These are phyloP conservation scores for Fusarium sacchari DNA, from an alignment of 2,329 filamentous ascomycete species.

Conservation along the genomic window DNA sequence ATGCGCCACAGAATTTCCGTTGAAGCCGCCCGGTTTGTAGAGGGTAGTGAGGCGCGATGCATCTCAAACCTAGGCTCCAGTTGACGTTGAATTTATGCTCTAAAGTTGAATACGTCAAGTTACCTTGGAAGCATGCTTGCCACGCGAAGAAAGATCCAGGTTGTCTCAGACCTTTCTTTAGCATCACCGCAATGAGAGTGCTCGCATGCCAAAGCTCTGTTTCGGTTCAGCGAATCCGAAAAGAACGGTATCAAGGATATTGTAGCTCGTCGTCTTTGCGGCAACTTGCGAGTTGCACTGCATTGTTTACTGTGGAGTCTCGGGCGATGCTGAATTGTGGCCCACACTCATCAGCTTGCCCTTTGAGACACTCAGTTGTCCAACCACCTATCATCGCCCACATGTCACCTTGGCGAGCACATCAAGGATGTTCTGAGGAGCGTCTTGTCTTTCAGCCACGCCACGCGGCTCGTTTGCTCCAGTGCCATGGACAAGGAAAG, in stretches of 20 bases:
- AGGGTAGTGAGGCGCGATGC: slow-evolving; percentile 6
- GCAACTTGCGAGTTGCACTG: slow-evolving; percentile 15
- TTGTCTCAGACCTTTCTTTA: slow-evolving; percentile 13
- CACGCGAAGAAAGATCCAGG: background rate
- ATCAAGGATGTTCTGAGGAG: background rate
- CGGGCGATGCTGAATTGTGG: background rate
- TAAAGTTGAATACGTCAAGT: background rate
- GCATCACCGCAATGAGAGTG: slow-evolving; percentile 11
- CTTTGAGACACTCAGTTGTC: slow-evolving; percentile 13
- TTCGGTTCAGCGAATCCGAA: slow-evolving; percentile 6
- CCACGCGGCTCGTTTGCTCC: slow-evolving; percentile 19
- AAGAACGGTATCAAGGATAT: background rate
- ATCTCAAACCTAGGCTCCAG: background rate
- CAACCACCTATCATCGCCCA: background rate
- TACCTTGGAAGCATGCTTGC: background rate
- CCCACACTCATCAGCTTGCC: background rate
- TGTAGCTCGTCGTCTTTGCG: slow-evolving; percentile 4
- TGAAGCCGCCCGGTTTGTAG: background rate
- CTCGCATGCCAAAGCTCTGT: slow-evolving; percentile 4
- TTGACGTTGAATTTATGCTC: background rate
- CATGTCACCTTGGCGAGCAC: background rate
- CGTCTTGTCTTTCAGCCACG: slow-evolving; percentile 26
- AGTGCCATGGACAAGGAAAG: slow-evolving; percentile 21
- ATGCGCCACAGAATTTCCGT: slow-evolving; percentile 16
- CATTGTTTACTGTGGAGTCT: slow-evolving; percentile 6